Evolutionary conservation across 306 rosid genomes (phyloP).

Genomic region (Vicia sativa): DNA sequence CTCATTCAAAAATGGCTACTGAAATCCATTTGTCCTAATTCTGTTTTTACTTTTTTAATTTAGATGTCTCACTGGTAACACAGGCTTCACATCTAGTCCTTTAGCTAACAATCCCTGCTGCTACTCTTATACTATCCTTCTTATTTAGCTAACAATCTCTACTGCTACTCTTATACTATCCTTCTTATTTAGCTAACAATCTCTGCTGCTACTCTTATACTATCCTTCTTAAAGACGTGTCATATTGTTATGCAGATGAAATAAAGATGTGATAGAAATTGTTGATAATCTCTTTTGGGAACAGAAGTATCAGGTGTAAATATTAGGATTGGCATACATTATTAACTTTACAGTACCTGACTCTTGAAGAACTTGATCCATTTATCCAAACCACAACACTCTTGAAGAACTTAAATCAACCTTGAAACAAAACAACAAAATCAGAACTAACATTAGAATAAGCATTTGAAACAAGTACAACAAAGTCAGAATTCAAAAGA

Average conservation of each 20-base stretch:
- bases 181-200: no score
- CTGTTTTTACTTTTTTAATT: not conserved
- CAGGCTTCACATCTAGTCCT: slow-evolving; percentile 33
- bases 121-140: no score
- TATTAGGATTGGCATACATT: slow-evolving; percentile 16
- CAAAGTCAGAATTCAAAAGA: no score
- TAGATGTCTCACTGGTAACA: not conserved
- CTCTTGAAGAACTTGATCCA: no score
- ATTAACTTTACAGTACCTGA: slow-evolving; percentile 2
- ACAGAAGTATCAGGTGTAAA: not conserved
- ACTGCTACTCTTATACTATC: no score
- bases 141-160: no score
- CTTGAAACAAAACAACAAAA: no score
- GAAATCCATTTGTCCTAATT: slow-evolving; percentile 10
- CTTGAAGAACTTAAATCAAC: no score
- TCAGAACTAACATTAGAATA: no score
- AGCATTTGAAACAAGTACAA: no score
- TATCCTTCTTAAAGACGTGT: slow-evolving; percentile 6
- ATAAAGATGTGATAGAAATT: slow-evolving; percentile 18
- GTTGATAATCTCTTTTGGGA: not conserved
- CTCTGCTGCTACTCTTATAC: slow-evolving; percentile 23
- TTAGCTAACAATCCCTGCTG: no score
- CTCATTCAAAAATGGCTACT: slow-evolving; percentile 18
- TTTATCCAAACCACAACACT: no score
- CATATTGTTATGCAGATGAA: slow-evolving; percentile 12